Conservation (phyloP, 768 basidiomycete genomes). For the Myochromella boudieri region DNA sequence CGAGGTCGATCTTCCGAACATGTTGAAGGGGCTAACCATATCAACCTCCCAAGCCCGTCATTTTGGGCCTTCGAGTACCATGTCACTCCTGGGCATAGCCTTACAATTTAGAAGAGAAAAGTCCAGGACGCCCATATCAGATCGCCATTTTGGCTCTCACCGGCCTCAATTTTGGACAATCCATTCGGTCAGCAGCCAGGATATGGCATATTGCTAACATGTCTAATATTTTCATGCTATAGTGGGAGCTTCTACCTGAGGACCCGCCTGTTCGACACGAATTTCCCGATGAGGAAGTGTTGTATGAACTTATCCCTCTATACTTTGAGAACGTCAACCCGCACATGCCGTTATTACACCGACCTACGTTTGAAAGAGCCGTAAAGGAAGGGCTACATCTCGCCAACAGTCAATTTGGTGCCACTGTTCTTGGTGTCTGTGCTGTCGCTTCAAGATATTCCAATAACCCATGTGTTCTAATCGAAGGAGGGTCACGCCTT, state of each 20-base stretch:
- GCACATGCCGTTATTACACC: constrained; percentile 63
- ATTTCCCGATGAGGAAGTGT: constrained; percentile 52
- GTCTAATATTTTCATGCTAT: constrained; percentile 1
- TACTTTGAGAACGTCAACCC: constrained; percentile 59
- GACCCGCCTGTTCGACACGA: constrained; percentile 21
- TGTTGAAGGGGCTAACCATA: constrained; percentile 16
- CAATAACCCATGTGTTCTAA: constrained; percentile 44
- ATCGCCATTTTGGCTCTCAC: constrained; percentile 2
- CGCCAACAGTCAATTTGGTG: constrained; percentile 49
- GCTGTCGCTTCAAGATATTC: constrained; percentile 61
- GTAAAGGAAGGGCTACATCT: constrained; percentile 47
- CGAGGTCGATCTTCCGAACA: constrained; percentile 11
- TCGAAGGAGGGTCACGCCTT: constrained; percentile 33
- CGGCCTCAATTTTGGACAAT: constrained; percentile 17
- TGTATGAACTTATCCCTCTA: constrained; percentile 46
- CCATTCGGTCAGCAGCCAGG: constrained; percentile 15
- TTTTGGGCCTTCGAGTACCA: constrained; percentile 18
- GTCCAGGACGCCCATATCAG: constrained; percentile 3
- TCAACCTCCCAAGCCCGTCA: constrained; percentile 12
- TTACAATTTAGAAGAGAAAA: constrained; percentile 15
- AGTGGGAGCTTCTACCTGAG: constrained; percentile 38
- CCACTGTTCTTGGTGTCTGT: constrained; percentile 61
- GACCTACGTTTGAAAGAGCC: constrained; percentile 57
- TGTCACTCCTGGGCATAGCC: constrained; percentile 19
- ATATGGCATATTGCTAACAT: not conserved